Evolutionary conservation across 2,329 filamentous ascomycete species (phyloP).

Genomic region (Paramyrothecium sp.): DNA sequence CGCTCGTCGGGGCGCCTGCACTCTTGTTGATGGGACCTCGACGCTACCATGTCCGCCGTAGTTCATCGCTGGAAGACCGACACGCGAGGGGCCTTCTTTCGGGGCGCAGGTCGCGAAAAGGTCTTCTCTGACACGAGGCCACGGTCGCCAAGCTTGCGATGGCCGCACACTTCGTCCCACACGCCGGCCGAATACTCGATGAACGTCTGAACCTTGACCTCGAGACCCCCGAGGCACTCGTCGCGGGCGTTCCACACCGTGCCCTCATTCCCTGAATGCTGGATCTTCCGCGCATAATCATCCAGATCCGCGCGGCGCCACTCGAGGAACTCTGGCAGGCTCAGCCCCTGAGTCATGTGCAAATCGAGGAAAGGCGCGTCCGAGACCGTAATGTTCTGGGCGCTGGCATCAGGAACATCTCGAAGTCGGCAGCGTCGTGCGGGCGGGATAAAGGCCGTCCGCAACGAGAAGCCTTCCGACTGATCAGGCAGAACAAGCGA

Average conservation of each 20-base stretch:
- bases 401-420: background rate
- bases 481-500: background rate
- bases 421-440: background rate
- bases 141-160: background rate
- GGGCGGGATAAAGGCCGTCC: background rate
- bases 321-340: background rate
- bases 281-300: background rate
- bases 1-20: no score
- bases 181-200: background rate
- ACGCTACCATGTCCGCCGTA: no score
- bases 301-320: background rate
- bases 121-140: no score
- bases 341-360: background rate
- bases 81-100: no score
- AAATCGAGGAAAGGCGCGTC: background rate
- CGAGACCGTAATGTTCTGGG: background rate
- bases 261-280: background rate
- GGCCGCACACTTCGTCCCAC: background rate
- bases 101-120: no score
- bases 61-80: no score
- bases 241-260: background rate
- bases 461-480: background rate
- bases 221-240: background rate
- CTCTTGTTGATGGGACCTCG: no score
- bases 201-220: background rate